A percentile compares a stretch with the other conserved stretches of the same genome.
These are phyloP conservation scores for Scytalidium lignicola DNA, from an alignment of 2,329 filamentous ascomycete species.

Conservation along the genomic window DNA sequence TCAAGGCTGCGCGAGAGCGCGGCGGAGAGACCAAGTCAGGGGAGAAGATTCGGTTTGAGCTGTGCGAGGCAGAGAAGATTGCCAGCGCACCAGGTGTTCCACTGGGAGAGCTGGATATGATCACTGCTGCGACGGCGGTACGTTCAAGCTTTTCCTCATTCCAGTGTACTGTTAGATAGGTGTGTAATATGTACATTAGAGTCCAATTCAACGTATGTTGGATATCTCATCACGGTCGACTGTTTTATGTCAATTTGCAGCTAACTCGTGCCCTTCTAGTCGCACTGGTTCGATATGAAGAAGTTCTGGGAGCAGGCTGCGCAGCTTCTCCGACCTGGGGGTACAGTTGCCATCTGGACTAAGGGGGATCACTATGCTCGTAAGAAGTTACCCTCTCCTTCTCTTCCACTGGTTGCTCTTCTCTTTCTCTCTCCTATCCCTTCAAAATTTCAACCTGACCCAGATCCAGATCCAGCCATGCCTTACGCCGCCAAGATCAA, in stretches of 20 bases:
- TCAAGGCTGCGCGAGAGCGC: slow-evolving; percentile 5
- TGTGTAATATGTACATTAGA: too few relatives aligned
- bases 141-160: background rate
- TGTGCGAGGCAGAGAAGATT: background rate
- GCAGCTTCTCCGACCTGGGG: slow-evolving; percentile 35
- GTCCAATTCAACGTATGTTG: too few relatives aligned
- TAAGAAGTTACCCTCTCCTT: background rate
- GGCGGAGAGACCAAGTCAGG: background rate
- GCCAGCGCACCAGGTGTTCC: background rate
- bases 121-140: slow-evolving; percentile 13
- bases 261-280: slow-evolving; percentile 12
- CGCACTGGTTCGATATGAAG: slow-evolving; percentile 43
- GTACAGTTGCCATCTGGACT: slow-evolving; percentile 39
- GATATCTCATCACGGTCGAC: too few relatives aligned
- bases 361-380: slow-evolving; percentile 10
- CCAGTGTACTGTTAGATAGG: too few relatives aligned
- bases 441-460: too few relatives aligned
- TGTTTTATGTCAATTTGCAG: too few relatives aligned
- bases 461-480: slow-evolving; percentile 25
- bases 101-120: slow-evolving; percentile 6
- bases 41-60: background rate
- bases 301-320: slow-evolving; percentile 37
- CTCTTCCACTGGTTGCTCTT: slow-evolving; percentile 4
- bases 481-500: slow-evolving; percentile 32
- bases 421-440: background rate